These are phyloP conservation scores for Tetraselmis striata DNA, from an alignment of 139 green algal species.

Conservation along the genomic window DNA sequence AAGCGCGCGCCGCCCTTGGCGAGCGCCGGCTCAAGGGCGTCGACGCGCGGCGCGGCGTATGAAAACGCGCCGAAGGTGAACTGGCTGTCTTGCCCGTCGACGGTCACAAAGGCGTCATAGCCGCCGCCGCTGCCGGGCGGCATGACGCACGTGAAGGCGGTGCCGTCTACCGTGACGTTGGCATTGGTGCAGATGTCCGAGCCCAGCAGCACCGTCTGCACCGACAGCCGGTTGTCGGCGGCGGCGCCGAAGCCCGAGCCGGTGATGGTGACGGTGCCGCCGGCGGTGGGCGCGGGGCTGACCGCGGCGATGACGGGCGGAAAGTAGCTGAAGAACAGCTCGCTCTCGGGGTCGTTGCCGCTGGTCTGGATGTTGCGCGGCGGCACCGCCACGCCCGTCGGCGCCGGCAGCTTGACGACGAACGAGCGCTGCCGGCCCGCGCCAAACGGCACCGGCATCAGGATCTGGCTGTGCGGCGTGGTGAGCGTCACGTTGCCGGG, in stretches of 20 bases:
- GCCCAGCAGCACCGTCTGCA: neutral
- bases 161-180: neutral
- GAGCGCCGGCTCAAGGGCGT: neutral
- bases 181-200: neutral
- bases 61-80: slow-evolving; percentile 3
- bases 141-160: neutral
- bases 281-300: slow-evolving; percentile 10
- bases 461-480: neutral
- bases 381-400: neutral
- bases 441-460: neutral
- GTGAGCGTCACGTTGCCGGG: neutral
- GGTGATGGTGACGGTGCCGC: slow-evolving; percentile 18
- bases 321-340: slow-evolving; percentile 1
- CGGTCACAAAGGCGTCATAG: neutral
- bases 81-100: neutral
- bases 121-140: neutral
- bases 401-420: neutral
- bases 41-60: slow-evolving; percentile 11
- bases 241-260: slow-evolving; percentile 19
- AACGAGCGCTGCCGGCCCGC: neutral
- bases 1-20: slow-evolving; percentile 2
- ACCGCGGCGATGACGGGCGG: slow-evolving; percentile 3
- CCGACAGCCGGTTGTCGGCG: neutral
- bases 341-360: neutral
- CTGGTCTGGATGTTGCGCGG: neutral